Percentiles rank a stretch among this genome's conserved stretches.
Evolutionary conservation across 345 rosid genomes (phyloP).

Genomic region (Cardamine resedifolia): DNA sequence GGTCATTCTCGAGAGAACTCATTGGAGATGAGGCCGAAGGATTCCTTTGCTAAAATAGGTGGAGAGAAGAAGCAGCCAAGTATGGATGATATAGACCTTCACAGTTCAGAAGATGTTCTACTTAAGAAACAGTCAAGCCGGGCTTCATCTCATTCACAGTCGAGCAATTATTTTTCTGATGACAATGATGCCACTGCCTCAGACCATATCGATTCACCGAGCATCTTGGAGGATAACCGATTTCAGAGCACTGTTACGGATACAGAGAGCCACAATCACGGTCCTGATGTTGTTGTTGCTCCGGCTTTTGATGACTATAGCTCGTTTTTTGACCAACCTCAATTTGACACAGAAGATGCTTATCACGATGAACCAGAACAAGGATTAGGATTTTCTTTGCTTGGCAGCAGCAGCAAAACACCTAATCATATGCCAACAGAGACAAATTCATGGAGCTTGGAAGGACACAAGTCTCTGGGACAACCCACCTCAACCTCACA

Average conservation of each 20-base stretch:
- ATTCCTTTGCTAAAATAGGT: slow-evolving; percentile 35
- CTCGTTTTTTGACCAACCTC: slow-evolving; percentile 52
- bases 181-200: slow-evolving; percentile 37
- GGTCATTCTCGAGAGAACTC: slow-evolving; percentile 52
- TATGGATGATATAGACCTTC: slow-evolving; percentile 38
- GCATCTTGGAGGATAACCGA: slow-evolving; percentile 33
- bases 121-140: slow-evolving; percentile 43
- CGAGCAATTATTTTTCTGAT: slow-evolving; percentile 39
- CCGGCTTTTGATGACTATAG: slow-evolving; percentile 62
- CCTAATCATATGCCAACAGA: slow-evolving; percentile 35
- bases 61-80: slow-evolving; percentile 42
- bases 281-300: slow-evolving; percentile 40
- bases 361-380: slow-evolving; percentile 29
- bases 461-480: slow-evolving; percentile 32
- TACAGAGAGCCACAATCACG: slow-evolving; percentile 23
- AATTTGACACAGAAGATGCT: slow-evolving; percentile 45
- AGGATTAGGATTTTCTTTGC: slow-evolving; percentile 40
- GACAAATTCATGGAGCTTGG: slow-evolving; percentile 40
- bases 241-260: slow-evolving; percentile 29
- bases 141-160: slow-evolving; percentile 45
- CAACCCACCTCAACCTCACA: slow-evolving; percentile 39
- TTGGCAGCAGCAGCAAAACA: slow-evolving; percentile 37
- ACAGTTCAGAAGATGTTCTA: slow-evolving; percentile 36
- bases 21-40: slow-evolving; percentile 35
- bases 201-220: slow-evolving; percentile 30